Base-by-base conservation (phyloP, 306 rosid genomes). In the Dalbergia cochinchinensis region DNA sequence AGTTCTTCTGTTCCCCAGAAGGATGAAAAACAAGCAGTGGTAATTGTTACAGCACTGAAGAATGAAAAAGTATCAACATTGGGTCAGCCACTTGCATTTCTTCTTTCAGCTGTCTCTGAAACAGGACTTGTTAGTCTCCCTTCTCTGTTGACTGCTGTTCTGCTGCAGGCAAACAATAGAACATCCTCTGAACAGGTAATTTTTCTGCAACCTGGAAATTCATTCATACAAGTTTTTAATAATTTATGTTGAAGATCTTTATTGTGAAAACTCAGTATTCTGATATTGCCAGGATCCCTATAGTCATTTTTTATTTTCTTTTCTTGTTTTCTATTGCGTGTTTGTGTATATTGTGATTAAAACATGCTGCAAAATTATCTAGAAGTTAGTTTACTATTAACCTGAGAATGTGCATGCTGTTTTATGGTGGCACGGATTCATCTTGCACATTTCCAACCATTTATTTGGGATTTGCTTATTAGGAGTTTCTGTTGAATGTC, bases 101-200 rank as follows among this genome's bases (percentile, higher is more conserved):
- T 95, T 80, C 95, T 95, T 74, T 92, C 96, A 22, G 88, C 94
- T 34, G 82, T 92, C 78, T 91, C 94, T 18, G 99, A 95, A 83
- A 95, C 99, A 22, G 99, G 98, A 71, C 88, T 95, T 65, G 97
- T 95, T 83, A 92, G 99, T 86, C 97, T 95, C 78, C 95, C 92
- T 81, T 91, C 99, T 85, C 88, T 95, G 74, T 84, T 95, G 87
- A 92, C 97, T 53, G 97, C 98, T 84, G 98, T 92, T 51, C 84
- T 95, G 71, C 91, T 95, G 74, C 99, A 92, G 88, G 98, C 99
- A 65, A 95, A 91, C 86, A 95, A 91, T 79, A 91, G 97, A 84
- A 85, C 92, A 68, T 88, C 99, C 74, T 89, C 94, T 53, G 99
- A 95, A 83, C 99, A 91, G 90, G 99, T 90, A 80, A 79, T 42